Base-by-base conservation (phyloP, 495 filamentous ascomycete genomes). In the Ramalina peruviana region DNA sequence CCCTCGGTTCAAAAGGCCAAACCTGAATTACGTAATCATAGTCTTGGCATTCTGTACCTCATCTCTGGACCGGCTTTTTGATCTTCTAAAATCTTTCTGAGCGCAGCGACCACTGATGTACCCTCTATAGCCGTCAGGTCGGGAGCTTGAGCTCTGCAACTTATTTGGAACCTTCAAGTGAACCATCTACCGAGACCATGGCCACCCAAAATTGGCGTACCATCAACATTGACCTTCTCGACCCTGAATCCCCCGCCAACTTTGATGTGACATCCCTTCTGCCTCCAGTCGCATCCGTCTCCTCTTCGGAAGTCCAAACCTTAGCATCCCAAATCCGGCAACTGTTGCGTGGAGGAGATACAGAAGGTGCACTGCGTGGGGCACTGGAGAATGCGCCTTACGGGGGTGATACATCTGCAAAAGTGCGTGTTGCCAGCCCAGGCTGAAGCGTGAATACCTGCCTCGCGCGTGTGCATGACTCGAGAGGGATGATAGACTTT, bases 181-280 rank as follows among this genome's bases (percentile, higher is more conserved):
- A 6, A 33, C 9, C 30, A 33, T 41, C 7, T 17, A 11, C 57
- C 57, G 4, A 25, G 23, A 69, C 50, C 44, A 82, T 82, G 78
- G 66, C 79, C 40, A 66, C 68, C 60, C 56, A 71, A 60, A 83
- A 84, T 73, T 95, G 86, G 80, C 85, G 88, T 63, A 94, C 86
- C 58, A 90, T 94, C 73, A 86, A 94, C 72, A 81, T 95, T 69
- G 88, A 95, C 67, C 75, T 79, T 55, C 78, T 90, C 48, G 82
- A 88, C 66, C 83, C 87, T n/a, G 88, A 95, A 67, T 84, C 83
- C 50, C 72, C 82, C 41, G 68, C 77, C 62, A 94, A 94, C 74
- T 95, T 95, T 71, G 82, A 88, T 60, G 75, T 83, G 58, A 73
- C 80, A 43, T 80, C 86, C 16, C 79, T 95, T 47, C 78, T 83